phyloP scores from a whole-genome alignment of 2,329 filamentous ascomycete genomes.

The Aureobasidium sp. region DNA sequence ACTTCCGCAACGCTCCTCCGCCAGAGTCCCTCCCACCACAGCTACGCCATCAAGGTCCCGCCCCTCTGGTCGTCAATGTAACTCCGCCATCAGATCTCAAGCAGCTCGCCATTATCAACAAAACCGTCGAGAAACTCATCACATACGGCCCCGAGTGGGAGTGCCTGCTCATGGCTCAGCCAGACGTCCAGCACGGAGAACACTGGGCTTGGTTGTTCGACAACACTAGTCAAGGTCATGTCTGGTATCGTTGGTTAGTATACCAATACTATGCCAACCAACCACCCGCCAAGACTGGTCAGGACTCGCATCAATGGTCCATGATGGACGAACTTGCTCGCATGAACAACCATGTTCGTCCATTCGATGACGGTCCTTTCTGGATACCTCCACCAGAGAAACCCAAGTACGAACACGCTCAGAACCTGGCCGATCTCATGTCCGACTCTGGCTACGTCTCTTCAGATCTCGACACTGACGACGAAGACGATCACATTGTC shows the following conservation, averaged over 20 bases:
- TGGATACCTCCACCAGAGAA: conserved; percentile 69
- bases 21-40: conserved; percentile 45
- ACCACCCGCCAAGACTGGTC: background rate
- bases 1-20: conserved; percentile 36
- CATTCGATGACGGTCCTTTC: conserved; percentile 68
- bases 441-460: conserved; percentile 81
- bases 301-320: conserved; percentile 1
- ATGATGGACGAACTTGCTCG: conserved; percentile 10
- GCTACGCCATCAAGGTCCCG: conserved; percentile 40
- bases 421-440: conserved; percentile 67
- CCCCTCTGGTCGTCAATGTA: conserved; percentile 43
- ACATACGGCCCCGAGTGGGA: conserved; percentile 64
- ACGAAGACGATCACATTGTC: conserved; percentile 34
- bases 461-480: conserved; percentile 72
- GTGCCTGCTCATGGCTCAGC: conserved; percentile 78
- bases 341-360: conserved; percentile 31
- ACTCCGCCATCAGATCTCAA: conserved; percentile 68
- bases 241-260: conserved; percentile 88
- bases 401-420: conserved; percentile 74
- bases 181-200: conserved; percentile 75
- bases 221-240: conserved; percentile 63
- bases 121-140: conserved; percentile 65
- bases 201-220: conserved; percentile 95
- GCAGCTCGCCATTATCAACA: conserved; percentile 76
- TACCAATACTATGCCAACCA: conserved; percentile 50